phyloP scores from a whole-genome alignment of 768 basidiomycete genomes.

The Crassisporium funariophilum region DNA sequence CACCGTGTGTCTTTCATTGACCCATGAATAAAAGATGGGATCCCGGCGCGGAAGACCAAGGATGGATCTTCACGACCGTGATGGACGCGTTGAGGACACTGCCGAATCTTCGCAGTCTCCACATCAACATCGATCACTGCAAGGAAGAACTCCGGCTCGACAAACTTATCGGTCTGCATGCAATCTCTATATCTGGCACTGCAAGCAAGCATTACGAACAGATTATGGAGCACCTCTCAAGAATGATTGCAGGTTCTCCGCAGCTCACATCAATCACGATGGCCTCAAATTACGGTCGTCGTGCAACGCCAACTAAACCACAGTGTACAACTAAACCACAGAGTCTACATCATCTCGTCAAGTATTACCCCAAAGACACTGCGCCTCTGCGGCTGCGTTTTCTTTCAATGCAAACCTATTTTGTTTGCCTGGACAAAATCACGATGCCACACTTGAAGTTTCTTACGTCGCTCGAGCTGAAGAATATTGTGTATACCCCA shows the following conservation, averaged over 20 bases:
- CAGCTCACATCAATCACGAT: conserved; percentile 7
- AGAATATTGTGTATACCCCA: neutral
- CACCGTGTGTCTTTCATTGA: neutral
- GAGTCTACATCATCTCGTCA: conserved; percentile 17
- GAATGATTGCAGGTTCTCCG: conserved; percentile 10
- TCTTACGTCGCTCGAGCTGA: conserved; percentile 12
- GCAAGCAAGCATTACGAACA: conserved; percentile 4
- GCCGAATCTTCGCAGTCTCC: conserved; percentile 4
- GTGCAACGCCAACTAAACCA: too few species aligned
- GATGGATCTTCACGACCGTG: conserved; percentile 7
- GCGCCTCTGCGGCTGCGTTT: conserved; percentile 12
- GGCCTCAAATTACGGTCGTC: neutral
- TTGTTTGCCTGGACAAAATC: conserved; percentile 5
- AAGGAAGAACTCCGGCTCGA: conserved; percentile 7
- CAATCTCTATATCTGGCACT: conserved; percentile 5
- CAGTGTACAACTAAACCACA: too few species aligned
- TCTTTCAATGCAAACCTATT: neutral
- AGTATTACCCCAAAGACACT: conserved; percentile 6
- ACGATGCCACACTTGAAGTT: conserved; percentile 11
- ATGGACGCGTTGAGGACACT: conserved; percentile 4
- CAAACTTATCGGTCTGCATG: neutral
- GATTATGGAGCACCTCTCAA: conserved; percentile 8
- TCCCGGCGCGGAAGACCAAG: conserved; percentile 5
- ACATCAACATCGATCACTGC: neutral
- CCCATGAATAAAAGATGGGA: conserved; percentile 7